These are phyloP conservation scores for Jatropha curcas DNA, from an alignment of 345 rosid species.

Conservation along the genomic window DNA sequence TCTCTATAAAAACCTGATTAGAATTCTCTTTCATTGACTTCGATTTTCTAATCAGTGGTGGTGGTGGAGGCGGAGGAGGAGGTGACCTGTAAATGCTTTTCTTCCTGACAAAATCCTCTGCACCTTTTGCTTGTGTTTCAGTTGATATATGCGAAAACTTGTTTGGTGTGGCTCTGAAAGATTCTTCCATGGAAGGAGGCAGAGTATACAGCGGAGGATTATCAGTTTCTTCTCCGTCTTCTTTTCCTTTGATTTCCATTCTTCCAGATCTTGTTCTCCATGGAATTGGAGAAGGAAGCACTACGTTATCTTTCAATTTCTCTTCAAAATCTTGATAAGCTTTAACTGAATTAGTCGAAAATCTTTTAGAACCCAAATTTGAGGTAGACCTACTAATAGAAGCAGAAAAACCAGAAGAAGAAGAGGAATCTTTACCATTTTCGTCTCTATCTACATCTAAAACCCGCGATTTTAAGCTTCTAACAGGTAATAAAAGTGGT, in stretches of 20 bases:
- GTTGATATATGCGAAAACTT: conserved; percentile 29
- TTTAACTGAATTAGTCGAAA: conserved; percentile 26
- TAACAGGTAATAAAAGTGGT: conserved; percentile 79
- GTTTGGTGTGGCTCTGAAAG: conserved; percentile 23
- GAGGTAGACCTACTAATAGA: conserved; percentile 37
- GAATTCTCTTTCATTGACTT: conserved; percentile 31
- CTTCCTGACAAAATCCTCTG: conserved; percentile 52
- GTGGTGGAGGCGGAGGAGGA: conserved; percentile 68
- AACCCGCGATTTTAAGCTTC: conserved; percentile 69
- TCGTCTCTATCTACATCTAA: conserved; percentile 36
- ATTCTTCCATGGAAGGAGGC: conserved; percentile 37
- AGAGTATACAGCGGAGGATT: conserved; percentile 15
- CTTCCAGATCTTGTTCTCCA: conserved; percentile 91
- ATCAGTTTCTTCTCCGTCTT: conserved; percentile 43
- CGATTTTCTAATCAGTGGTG: conserved; percentile 50
- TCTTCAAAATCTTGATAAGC: conserved; percentile 25
- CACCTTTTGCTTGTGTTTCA: conserved; percentile 42
- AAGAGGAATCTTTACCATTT: conserved; percentile 17
- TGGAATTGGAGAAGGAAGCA: conserved; percentile 94
- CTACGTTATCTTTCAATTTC: conserved; percentile 42
- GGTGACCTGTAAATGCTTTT: conserved; percentile 46
- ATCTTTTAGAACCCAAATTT: conserved; percentile 40
- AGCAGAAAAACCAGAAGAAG: conserved; percentile 13
- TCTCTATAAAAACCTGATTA: conserved; percentile 18
- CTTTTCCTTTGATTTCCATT: conserved; percentile 53